Conservation (phyloP, 2,329 filamentous ascomycete species). For the Remersonia thermophila region DNA sequence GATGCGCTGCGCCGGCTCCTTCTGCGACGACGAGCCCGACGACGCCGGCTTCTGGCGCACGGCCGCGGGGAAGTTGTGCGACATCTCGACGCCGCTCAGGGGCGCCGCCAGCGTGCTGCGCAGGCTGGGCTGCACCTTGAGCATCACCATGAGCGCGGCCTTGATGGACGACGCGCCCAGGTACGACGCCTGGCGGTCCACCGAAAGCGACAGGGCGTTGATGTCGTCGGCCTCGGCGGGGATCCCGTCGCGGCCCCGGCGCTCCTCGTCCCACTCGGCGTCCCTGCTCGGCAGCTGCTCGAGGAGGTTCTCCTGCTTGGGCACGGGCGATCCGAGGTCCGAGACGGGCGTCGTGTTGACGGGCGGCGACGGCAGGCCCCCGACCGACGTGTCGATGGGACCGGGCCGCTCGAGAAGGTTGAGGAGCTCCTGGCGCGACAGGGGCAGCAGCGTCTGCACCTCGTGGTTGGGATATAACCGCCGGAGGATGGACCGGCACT, state of each 20-base stretch:
- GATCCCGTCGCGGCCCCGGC: conserved; percentile 40
- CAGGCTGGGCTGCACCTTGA: conserved; percentile 39
- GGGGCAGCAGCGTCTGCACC: conserved; percentile 35
- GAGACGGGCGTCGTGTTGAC: conserved; percentile 37
- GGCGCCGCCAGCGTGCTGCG: conserved; percentile 33
- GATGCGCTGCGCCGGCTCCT: conserved; percentile 37
- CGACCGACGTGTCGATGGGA: conserved; percentile 24
- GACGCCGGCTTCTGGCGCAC: conserved; percentile 24
- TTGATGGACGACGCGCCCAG: conserved; percentile 65
- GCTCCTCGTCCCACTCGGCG: conserved; percentile 55
- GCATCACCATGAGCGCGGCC: conserved; percentile 60
- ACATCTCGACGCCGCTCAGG: conserved; percentile 34
- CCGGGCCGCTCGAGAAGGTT: conserved; percentile 38
- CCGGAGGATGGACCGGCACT: conserved; percentile 50
- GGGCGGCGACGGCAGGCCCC: conserved; percentile 40
- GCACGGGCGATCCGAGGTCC: conserved; percentile 38
- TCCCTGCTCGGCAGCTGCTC: conserved; percentile 58
- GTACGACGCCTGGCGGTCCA: conserved; percentile 51
- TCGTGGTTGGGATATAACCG: conserved; percentile 49
- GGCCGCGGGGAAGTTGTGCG: conserved; percentile 32
- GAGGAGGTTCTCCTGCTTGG: conserved; percentile 40
- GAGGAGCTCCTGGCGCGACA: conserved; percentile 49
- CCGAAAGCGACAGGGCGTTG: conserved; percentile 51
- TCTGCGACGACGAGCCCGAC: conserved; percentile 23
- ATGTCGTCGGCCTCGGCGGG: conserved; percentile 58